Percentiles rank a stretch among this genome's conserved stretches.
These are phyloP conservation scores for Chrysosporium queenslandicum DNA, from an alignment of 2,329 filamentous ascomycete genomes.

Conservation along the genomic window DNA sequence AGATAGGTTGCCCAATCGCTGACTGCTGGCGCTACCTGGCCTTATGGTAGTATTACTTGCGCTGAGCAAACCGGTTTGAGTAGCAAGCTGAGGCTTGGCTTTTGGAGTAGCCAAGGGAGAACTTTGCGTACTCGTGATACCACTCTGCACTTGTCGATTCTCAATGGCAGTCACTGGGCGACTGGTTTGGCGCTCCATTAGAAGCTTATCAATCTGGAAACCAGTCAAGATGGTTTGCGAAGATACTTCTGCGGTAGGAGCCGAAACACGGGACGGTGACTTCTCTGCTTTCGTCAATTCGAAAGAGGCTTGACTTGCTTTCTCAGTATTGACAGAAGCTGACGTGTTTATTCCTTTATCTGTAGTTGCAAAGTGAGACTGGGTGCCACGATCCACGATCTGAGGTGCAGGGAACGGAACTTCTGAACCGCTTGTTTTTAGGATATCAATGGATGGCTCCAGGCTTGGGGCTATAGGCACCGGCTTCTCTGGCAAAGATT, in stretches of 20 bases:
- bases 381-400: conserved; percentile 6
- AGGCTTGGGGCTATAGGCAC: conserved; percentile 18
- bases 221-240: conserved; percentile 80
- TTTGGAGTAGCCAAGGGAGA: conserved; percentile 34
- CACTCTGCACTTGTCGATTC: conserved; percentile 23
- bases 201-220: conserved; percentile 65
- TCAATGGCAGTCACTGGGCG: conserved; percentile 28
- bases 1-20: conserved; percentile 40
- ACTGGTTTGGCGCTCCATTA: conserved; percentile 41
- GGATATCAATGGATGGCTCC: neutral
- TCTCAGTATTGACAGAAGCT: neutral
- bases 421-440: neutral
- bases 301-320: neutral
- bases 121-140: conserved; percentile 7
- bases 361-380: neutral
- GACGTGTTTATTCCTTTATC: conserved; percentile 1
- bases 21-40: conserved; percentile 65
- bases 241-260: conserved; percentile 55
- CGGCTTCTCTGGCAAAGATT: conserved; percentile 14
- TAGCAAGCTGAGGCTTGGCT: conserved; percentile 24
- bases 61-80: conserved; percentile 28
- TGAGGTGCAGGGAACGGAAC: neutral
- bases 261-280: conserved; percentile 17
- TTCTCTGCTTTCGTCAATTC: neutral
- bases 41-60: conserved; percentile 36